phyloP scores from a whole-genome alignment of 805 yeast genomes.

The Barnettozyma wickerhamii region DNA sequence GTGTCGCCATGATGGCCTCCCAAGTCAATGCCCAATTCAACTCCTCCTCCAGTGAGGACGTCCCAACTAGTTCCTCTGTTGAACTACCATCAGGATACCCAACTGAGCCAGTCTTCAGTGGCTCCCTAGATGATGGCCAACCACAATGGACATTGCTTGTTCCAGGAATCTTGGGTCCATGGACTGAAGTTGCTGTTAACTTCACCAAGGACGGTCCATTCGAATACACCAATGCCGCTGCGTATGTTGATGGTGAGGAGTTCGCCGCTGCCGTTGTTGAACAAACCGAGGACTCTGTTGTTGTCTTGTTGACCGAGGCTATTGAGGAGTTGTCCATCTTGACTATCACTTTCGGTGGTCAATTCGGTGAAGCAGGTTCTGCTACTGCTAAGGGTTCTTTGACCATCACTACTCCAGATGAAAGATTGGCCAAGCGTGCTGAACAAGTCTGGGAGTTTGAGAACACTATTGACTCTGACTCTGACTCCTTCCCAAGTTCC shows the following conservation, averaged over 20 bases:
- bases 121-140: background rate
- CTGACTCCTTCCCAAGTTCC: background rate
- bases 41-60: background rate
- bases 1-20: background rate
- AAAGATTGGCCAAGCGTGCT: slow-evolving; percentile 2
- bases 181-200: slow-evolving; percentile 6
- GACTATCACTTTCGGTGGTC: slow-evolving; percentile 1
- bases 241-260: slow-evolving; percentile 7
- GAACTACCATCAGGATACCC: background rate
- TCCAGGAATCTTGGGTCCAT: slow-evolving; percentile 10
- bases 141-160: slow-evolving; percentile 7
- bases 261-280: background rate
- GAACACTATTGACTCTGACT: background rate
- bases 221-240: slow-evolving; percentile 3
- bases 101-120: background rate
- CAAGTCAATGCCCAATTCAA: background rate
- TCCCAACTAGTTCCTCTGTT: background rate
- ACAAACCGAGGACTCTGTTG: background rate
- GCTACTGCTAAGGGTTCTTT: background rate
- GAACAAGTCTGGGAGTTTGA: background rate
- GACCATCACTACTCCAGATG: slow-evolving; percentile 3
- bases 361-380: background rate
- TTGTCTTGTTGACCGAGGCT: background rate
- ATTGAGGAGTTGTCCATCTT: background rate
- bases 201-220: slow-evolving; percentile 1